Conservation (phyloP, 164 flowering plant genomes). For the Taxillus chinensis region DNA sequence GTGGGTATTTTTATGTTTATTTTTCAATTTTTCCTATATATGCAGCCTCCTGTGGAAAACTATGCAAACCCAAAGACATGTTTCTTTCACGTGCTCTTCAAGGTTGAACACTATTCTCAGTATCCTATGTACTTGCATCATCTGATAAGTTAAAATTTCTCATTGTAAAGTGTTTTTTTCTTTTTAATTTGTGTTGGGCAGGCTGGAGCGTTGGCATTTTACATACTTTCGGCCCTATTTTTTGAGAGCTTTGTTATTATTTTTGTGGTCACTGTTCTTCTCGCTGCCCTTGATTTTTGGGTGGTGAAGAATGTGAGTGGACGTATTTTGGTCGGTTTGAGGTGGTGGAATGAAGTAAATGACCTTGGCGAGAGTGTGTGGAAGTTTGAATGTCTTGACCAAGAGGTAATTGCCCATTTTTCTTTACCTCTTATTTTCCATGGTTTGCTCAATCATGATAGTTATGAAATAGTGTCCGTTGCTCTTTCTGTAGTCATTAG, state of each 20-base stretch:
- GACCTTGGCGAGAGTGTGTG: constrained; percentile 91
- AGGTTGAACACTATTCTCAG: constrained; percentile 28
- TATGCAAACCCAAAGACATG: constrained; percentile 90
- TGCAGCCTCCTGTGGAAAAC: constrained; percentile 65
- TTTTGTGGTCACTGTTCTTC: constrained; percentile 87
- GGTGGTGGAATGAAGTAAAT: constrained; percentile 99
- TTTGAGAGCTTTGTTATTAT: constrained; percentile 76
- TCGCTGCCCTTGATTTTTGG: constrained; percentile 95
- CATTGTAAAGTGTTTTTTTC: neutral
- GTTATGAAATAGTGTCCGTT: neutral
- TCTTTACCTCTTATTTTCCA: no score
- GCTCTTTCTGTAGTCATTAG: constrained; percentile 53
- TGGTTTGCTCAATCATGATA: no score
- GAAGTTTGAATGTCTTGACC: constrained; percentile 93
- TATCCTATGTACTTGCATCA: neutral
- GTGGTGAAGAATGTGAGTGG: constrained; percentile 98
- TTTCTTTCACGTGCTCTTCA: constrained; percentile 89
- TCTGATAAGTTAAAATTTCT: neutral
- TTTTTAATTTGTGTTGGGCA: constrained; percentile 20
- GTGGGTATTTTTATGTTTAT: no score
- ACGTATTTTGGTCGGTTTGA: constrained; percentile 81
- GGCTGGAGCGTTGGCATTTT: constrained; percentile 86
- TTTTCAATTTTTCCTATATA: neutral
- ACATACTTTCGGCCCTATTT: constrained; percentile 84
- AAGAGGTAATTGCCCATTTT: constrained; percentile 42